A percentile compares a stretch with the other conserved stretches of the same genome.
phyloP scores from a whole-genome alignment of 2,329 filamentous ascomycete genomes.

The Elsinoe ampelina region DNA sequence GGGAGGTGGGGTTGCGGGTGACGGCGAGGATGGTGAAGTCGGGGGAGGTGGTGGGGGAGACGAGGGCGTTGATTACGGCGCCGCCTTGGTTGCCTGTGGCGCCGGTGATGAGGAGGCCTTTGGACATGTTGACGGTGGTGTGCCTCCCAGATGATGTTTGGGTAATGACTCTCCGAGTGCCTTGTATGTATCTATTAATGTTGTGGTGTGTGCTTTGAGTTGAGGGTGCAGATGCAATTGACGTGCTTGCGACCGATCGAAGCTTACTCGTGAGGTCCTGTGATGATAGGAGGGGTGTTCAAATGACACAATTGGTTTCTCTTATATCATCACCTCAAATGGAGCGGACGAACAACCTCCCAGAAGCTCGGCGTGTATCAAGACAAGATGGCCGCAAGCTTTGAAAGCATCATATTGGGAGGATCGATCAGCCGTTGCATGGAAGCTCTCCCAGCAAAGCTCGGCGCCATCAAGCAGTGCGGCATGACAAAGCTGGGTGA shows the following conservation, averaged over 20 bases:
- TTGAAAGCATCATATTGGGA: neutral
- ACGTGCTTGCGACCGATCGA: neutral
- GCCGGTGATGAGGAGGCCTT: slow-evolving; percentile 34
- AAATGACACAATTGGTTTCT: neutral
- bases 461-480: neutral
- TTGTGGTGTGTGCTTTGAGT: too few species aligned
- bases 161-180: too few species aligned
- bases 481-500: neutral
- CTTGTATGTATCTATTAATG: too few species aligned
- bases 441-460: neutral
- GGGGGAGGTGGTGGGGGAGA: slow-evolving; percentile 25
- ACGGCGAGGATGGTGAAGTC: slow-evolving; percentile 49
- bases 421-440: neutral
- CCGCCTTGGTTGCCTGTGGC: slow-evolving; percentile 41
- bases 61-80: slow-evolving; percentile 35
- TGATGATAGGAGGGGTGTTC: neutral
- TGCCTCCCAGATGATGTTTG: neutral
- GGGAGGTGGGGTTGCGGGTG: slow-evolving; percentile 47
- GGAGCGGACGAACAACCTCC: neutral
- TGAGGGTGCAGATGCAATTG: neutral
- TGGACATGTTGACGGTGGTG: slow-evolving; percentile 31
- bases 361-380: neutral
- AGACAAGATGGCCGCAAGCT: neutral
- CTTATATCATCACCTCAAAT: neutral
- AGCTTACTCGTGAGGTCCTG: neutral